phyloP scores from a whole-genome alignment of 2,329 filamentous ascomycete species.

The Karstenula rhodostoma region DNA sequence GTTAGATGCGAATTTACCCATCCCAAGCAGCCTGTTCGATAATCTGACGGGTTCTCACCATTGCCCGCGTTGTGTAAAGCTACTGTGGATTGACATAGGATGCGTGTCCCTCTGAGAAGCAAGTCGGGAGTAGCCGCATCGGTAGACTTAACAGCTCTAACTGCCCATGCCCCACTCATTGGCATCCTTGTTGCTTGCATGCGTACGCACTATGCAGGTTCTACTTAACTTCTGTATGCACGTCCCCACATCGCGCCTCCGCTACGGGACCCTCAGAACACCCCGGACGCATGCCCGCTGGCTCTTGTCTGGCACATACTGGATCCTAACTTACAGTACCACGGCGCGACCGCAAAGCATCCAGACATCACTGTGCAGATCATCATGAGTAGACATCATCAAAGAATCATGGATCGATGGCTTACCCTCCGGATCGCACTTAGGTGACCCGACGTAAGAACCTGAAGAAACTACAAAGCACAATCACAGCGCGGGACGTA shows the following conservation, averaged over 20 bases:
- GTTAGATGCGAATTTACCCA: no score
- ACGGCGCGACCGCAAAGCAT: background rate
- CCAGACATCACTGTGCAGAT: background rate
- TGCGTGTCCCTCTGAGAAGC: background rate
- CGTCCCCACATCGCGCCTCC: slow-evolving; percentile 9
- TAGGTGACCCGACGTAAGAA: background rate
- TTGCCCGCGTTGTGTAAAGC: background rate
- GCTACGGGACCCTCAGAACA: slow-evolving; percentile 2
- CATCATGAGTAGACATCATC: background rate
- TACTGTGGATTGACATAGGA: background rate
- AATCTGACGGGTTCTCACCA: no score
- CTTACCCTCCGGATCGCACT: background rate
- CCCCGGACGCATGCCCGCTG: slow-evolving; percentile 7
- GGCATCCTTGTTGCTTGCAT: background rate
- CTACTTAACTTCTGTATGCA: background rate
- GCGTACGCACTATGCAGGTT: background rate
- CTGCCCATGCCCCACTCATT: slow-evolving; percentile 3
- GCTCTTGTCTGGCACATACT: background rate
- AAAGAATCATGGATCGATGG: background rate
- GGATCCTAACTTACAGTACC: background rate
- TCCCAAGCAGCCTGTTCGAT: no score
- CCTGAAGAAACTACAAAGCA: background rate
- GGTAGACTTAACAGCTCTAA: background rate
- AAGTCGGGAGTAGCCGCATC: background rate
- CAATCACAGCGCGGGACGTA: background rate